Conservation (phyloP, 73 alveolate species). For the Tetrahymena elliotti region DNA sequence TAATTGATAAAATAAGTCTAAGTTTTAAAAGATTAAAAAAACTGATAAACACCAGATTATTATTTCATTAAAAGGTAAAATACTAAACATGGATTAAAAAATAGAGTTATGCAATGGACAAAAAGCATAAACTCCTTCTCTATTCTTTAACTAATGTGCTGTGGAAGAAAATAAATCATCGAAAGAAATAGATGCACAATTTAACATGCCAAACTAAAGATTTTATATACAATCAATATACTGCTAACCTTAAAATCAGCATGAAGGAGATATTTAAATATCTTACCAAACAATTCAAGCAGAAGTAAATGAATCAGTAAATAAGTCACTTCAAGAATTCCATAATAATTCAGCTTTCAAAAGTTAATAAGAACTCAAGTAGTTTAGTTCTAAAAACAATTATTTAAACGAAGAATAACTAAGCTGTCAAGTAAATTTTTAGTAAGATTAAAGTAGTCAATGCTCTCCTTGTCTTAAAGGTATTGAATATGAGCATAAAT, state of each 20-base stretch:
- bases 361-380: too few relatives aligned
- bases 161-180: not conserved
- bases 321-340: not conserved
- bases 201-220: not conserved
- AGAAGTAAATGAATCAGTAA: not conserved
- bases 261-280: not conserved
- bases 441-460: not conserved
- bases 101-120: not conserved
- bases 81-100: not conserved
- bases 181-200: not conserved
- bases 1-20: too few relatives aligned
- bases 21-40: too few relatives aligned
- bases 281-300: not conserved
- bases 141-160: not conserved
- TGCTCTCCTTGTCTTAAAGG: not conserved
- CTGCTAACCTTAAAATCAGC: not conserved
- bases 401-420: not conserved
- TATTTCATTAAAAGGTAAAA: too few relatives aligned
- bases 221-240: too few relatives aligned
- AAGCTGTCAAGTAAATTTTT: not conserved
- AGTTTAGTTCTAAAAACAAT: not conserved
- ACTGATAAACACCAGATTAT: too few relatives aligned
- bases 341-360: not conserved
- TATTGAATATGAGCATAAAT: not conserved
- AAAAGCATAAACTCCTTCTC: not conserved